Evolutionary conservation across 2,329 filamentous ascomycete genomes (phyloP).

Genomic region (Plectosphaerella plurivora): DNA sequence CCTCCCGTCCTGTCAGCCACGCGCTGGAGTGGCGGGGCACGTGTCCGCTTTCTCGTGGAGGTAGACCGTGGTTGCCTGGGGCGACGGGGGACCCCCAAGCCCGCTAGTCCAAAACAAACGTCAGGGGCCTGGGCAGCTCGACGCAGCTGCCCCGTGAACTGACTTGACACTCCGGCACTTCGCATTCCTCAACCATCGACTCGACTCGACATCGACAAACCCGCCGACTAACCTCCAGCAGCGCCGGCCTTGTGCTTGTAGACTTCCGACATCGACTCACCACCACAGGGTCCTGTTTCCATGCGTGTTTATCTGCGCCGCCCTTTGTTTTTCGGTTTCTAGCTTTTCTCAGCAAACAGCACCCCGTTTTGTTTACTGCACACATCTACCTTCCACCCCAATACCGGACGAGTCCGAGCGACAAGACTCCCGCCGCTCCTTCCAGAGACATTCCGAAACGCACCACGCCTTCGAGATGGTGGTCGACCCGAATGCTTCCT

Average conservation of each 20-base stretch:
- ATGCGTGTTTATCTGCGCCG: conserved; percentile 6
- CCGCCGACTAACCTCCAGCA: not conserved
- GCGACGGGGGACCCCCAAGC: no score
- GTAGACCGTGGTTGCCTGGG: no score
- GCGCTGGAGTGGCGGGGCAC: no score
- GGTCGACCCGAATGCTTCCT: conserved; percentile 46
- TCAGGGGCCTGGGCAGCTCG: not conserved
- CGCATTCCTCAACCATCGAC: conserved; percentile 3
- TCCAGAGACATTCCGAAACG: conserved; percentile 1
- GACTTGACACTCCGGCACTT: conserved; percentile 4
- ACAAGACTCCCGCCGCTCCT: not conserved
- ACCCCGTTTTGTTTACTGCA: conserved; percentile 5
- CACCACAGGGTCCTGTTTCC: not conserved
- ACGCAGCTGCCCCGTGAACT: not conserved
- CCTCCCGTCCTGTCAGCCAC: no score
- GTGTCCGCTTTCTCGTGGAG: no score
- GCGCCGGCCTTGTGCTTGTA: not conserved
- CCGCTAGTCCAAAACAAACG: no score
- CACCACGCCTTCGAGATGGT: conserved; percentile 6
- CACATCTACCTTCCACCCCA: not conserved
- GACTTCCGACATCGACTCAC: not conserved
- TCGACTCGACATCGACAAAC: conserved; percentile 11
- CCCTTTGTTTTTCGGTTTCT: conserved; percentile 11
- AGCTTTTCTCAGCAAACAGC: not conserved
- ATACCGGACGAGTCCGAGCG: conserved; percentile 5